Conservation (phyloP, 306 rosid species). For the Rosa chinensis region DNA sequence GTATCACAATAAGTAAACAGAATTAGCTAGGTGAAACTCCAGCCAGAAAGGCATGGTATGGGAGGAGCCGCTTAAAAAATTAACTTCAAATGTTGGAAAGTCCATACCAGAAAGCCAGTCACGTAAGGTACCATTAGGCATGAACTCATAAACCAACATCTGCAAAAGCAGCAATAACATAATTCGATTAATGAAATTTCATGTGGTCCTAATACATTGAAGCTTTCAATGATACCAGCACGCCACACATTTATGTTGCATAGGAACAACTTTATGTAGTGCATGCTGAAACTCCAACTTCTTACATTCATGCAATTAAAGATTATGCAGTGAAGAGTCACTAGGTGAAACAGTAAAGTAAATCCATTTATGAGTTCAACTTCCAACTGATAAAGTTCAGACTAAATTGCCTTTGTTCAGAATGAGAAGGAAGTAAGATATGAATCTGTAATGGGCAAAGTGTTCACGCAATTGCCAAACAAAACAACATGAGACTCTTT, state of each 20-base stretch:
- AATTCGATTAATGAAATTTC: background rate
- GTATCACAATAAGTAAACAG: slow-evolving; percentile 21
- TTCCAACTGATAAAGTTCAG: background rate
- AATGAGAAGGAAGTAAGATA: background rate
- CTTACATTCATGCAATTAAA: background rate
- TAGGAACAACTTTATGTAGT: background rate
- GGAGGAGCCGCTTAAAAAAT: slow-evolving; percentile 4
- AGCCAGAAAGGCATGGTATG: slow-evolving; percentile 9
- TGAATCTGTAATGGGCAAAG: background rate
- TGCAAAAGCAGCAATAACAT: slow-evolving; percentile 39
- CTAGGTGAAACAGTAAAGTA: background rate
- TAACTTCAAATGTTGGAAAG: background rate
- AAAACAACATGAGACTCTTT: background rate
- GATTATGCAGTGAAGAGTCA: background rate
- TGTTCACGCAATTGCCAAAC: background rate
- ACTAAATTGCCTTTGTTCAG: background rate
- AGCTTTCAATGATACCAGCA: background rate
- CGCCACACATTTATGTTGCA: background rate
- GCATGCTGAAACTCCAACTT: background rate
- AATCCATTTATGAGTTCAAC: background rate
- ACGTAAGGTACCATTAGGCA: slow-evolving; percentile 85
- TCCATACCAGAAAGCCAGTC: slow-evolving; percentile 78
- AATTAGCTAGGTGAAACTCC: background rate
- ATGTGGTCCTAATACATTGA: background rate
- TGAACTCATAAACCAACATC: slow-evolving; percentile 91